Base-by-base conservation (phyloP, 2,329 filamentous ascomycete species). In the Alternaria ethzedia region DNA sequence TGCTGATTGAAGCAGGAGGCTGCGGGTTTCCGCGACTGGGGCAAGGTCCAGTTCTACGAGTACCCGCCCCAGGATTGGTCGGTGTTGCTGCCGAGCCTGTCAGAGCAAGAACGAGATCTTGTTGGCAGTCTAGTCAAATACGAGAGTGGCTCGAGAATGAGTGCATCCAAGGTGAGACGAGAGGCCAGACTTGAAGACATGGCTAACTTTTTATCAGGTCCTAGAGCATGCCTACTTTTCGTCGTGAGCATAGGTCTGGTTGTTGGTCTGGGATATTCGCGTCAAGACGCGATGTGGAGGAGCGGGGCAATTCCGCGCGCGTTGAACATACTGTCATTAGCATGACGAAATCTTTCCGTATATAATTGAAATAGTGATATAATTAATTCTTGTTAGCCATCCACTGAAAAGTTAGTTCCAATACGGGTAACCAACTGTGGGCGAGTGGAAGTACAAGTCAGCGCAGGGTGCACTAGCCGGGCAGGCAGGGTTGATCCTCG, bases 31-130 rank as follows among this genome's bases (percentile, higher is more conserved):
- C 91, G 92, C 0, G 96, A 97, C 17, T 99, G 97, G 86, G 92
- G 94, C 13, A 96, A 91, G 75, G 87, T 91, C 76, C 81, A 94
- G 78, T 99, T 97, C 81, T 87, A 89, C 44, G 83, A 89, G 13
- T 97, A 97, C 75, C 86, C 89, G 5, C 80, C 83, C 0, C 86
- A 86, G 67, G 66, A 83, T 0, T 97, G 94, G 94, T 83, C 88
- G 1, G 86, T 87, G 1, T 83, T 97, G 17, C 81, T 98, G 45
- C 88, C 88, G 0, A 84, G 83, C 6, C 85, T 88, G 0, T 85
- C 88, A 26, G 79, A 83, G 0, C 81, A 82, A 13, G 90, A 89
- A 26, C 85, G 87, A 62, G 86, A 91, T 65, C 81, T 97, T 32
- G 88, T 96, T 10, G 84, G 83, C 43, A 83, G 82, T 6, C 79